phyloP scores from a whole-genome alignment of 805 yeast species.

The Kuraishia borneana region DNA sequence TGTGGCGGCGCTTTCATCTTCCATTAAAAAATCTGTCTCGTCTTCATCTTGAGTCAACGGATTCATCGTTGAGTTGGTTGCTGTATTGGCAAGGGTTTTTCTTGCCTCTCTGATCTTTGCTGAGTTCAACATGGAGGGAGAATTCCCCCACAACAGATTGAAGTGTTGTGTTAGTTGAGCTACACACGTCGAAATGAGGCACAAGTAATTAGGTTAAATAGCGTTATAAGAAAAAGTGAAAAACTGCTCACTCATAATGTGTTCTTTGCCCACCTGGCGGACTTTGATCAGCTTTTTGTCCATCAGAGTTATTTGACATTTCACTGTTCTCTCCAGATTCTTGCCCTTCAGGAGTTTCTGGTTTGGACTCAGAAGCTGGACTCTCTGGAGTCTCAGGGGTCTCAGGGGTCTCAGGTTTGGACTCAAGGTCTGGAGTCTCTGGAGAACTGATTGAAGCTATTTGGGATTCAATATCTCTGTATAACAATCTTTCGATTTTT shows the following conservation, averaged over 20 bases:
- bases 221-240: background rate
- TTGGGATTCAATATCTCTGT: slow-evolving; percentile 1
- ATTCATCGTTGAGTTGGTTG: background rate
- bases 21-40: background rate
- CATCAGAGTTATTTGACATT: too few relatives aligned
- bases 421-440: background rate
- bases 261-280: too few relatives aligned
- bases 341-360: background rate
- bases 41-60: background rate
- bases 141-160: background rate
- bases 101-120: slow-evolving; percentile 1
- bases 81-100: background rate
- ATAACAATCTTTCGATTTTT: background rate
- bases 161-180: background rate
- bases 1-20: background rate
- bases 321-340: background rate
- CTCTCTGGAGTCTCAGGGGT: background rate
- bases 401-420: background rate
- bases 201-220: background rate
- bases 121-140: background rate
- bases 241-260: too few relatives aligned
- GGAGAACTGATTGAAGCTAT: too few relatives aligned
- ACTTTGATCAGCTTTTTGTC: too few relatives aligned
- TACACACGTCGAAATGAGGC: background rate
- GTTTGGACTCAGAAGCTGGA: background rate